Percentiles rank a stretch among this genome's conserved stretches.
Evolutionary conservation across 805 yeast genomes (phyloP).

Genomic region (Candida gorgasii): DNA sequence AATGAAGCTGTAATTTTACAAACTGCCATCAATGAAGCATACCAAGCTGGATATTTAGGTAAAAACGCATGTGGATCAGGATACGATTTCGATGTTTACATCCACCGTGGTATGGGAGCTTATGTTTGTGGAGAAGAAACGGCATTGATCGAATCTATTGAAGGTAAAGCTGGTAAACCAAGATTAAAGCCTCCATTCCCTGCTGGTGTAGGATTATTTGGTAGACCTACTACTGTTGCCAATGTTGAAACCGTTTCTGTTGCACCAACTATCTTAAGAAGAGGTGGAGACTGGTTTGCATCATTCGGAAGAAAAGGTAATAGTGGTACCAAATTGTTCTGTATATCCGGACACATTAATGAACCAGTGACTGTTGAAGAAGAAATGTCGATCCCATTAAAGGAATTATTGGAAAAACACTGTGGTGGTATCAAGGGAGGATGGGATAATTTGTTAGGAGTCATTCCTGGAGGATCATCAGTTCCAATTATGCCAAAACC

Average conservation of each 20-base stretch:
- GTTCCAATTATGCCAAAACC: slow-evolving; percentile 77
- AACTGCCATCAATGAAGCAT: slow-evolving; percentile 84
- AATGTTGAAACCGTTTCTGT: slow-evolving; percentile 91
- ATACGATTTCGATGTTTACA: slow-evolving; percentile 76
- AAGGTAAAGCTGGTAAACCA: slow-evolving; percentile 93
- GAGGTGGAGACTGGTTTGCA: slow-evolving; percentile 89
- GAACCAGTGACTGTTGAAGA: slow-evolving; percentile 93
- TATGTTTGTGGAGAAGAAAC: slow-evolving; percentile 93
- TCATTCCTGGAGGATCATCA: slow-evolving; percentile 89
- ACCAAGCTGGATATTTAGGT: slow-evolving; percentile 76
- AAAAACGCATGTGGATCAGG: slow-evolving; percentile 88
- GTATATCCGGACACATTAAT: slow-evolving; percentile 88
- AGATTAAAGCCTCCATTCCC: slow-evolving; percentile 95
- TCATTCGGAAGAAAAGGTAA: slow-evolving; percentile 84
- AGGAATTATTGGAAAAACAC: slow-evolving; percentile 80
- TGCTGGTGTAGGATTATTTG: slow-evolving; percentile 89
- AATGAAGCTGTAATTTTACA: slow-evolving; percentile 76
- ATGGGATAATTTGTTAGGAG: slow-evolving; percentile 87
- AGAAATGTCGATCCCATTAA: slow-evolving; percentile 87
- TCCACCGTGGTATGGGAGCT: slow-evolving; percentile 94
- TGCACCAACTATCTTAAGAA: slow-evolving; percentile 83
- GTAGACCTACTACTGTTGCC: slow-evolving; percentile 89
- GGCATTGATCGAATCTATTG: slow-evolving; percentile 82
- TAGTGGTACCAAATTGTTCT: slow-evolving; percentile 78
- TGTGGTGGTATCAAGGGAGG: slow-evolving; percentile 92